Percentiles rank a stretch among this genome's conserved stretches.
phyloP scores from a whole-genome alignment of 495 filamentous ascomycete genomes.

The Annulohypoxylon stygium region DNA sequence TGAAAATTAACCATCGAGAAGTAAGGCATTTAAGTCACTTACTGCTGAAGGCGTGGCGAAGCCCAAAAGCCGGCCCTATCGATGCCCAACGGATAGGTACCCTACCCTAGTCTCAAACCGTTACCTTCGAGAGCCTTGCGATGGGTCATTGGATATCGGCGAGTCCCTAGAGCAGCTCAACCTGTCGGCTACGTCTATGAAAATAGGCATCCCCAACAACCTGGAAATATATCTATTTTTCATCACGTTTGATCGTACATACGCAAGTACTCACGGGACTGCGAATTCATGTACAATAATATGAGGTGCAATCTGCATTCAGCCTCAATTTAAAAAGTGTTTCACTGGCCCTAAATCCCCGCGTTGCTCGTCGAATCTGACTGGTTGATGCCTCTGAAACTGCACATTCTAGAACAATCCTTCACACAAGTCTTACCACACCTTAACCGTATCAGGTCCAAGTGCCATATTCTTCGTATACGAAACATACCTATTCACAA shows the following conservation, averaged over 20 bases:
- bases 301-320: background rate
- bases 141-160: background rate
- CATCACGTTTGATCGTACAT: conserved; percentile 1
- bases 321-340: background rate
- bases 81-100: conserved; percentile 4
- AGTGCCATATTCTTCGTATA: background rate
- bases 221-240: background rate
- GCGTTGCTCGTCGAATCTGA: background rate
- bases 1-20: background rate
- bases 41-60: background rate
- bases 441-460: background rate
- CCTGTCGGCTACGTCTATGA: background rate
- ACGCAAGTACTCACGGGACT: background rate
- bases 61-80: conserved; percentile 5
- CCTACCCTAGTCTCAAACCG: background rate
- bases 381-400: background rate
- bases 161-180: background rate
- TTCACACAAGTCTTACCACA: background rate
- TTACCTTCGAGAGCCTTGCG: background rate
- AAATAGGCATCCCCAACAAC: background rate
- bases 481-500: background rate
- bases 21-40: no score
- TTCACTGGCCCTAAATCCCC: background rate
- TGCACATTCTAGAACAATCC: background rate
- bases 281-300: background rate